A percentile compares a stretch with the other conserved stretches of the same genome.
These are phyloP conservation scores for Kluyveromyces nonfermentans DNA, from an alignment of 805 yeast genomes.

Conservation along the genomic window DNA sequence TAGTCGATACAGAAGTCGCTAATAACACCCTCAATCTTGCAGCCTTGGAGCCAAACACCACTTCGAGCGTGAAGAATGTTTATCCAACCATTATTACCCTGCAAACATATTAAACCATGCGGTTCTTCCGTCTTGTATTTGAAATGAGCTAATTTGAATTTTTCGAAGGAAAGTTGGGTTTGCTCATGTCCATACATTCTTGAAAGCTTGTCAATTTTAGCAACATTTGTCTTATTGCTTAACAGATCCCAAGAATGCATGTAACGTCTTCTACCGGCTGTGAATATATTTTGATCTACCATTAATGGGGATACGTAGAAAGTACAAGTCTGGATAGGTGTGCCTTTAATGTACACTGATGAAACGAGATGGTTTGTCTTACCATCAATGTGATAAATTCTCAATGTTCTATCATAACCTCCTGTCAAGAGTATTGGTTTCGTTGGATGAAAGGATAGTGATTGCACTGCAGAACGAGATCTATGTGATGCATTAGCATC, in stretches of 20 bases:
- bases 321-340: constrained; percentile 69
- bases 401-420: constrained; percentile 82
- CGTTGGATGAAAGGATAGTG: constrained; percentile 73
- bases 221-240: constrained; percentile 10
- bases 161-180: constrained; percentile 79
- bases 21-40: constrained; percentile 79
- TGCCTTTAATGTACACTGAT: constrained; percentile 64
- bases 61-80: constrained; percentile 66
- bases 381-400: constrained; percentile 88
- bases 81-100: constrained; percentile 87
- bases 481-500: constrained; percentile 72
- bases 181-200: constrained; percentile 88
- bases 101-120: constrained; percentile 63
- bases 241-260: constrained; percentile 89
- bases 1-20: constrained; percentile 52
- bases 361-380: constrained; percentile 72
- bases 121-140: constrained; percentile 22
- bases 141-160: constrained; percentile 58
- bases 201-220: constrained; percentile 67
- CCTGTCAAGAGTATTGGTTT: constrained; percentile 75
- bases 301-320: constrained; percentile 22
- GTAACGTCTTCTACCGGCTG: constrained; percentile 86
- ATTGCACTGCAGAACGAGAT: constrained; percentile 75
- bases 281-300: constrained; percentile 43
- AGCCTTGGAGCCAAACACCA: constrained; percentile 82